Base-by-base conservation (phyloP, 2,329 filamentous ascomycete species). In the Colletotrichum godetiae region DNA sequence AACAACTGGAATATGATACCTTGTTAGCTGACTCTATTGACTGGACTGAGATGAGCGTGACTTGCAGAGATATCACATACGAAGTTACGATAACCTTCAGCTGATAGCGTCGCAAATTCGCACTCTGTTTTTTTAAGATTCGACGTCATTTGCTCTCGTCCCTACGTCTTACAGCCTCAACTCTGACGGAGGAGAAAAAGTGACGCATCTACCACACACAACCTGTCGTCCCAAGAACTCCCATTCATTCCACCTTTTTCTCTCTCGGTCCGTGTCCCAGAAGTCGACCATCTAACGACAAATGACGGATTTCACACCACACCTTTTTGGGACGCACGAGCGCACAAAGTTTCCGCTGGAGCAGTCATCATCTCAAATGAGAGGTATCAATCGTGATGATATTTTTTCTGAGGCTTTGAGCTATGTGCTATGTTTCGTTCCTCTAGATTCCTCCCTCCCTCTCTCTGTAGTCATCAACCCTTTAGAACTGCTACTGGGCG, bases 251-350 rank as follows among this genome's bases (percentile, higher is more conserved):
- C 8, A 19, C 7, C 31, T n/a, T 24, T 22, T n/a, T 24, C 49
- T 53, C 5, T 64, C 52, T 66, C 60, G 61, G 66, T 46, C 67
- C 71, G 56, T 66, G 60, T 70, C 60, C 60, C 35, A 31, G 56
- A 70, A 24, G 19, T 29, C 55, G 13, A 35, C 33, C 24, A 29
- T 73, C 55, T 69, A 60, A 73, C 66, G 56, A 66, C 61, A 13
- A 27, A 70, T 73, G 66, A 73, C 33, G 53, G 46, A n/a, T n/a
- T 53, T 55, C 29, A 37, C 29, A 24, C 42, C 59, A 69, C 53
- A 52, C 66, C 59, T 53, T 42, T 8, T 15, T 31, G 15, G 29
- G 11, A 46, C 49, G 15, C 31, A 58, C 33, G 22, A 19, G 7
- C 42, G 19, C 59, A 49, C 59, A 49, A 56, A 31, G 33, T 12